Base-by-base conservation (phyloP, 148 eudicot species). In the Rhododendron henanense region DNA sequence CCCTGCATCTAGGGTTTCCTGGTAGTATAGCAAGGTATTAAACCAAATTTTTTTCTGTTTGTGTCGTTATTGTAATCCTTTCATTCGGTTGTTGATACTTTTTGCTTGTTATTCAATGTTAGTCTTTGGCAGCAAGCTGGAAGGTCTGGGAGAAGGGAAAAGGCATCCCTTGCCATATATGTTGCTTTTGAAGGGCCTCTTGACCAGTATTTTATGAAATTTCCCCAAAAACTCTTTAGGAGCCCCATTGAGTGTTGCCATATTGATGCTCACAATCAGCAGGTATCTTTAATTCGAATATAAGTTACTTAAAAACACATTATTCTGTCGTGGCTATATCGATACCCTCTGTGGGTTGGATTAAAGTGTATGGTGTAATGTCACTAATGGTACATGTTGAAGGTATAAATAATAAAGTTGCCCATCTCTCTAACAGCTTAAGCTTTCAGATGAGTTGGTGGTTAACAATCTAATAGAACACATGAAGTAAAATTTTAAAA, bases 71-170 rank as follows among this genome's bases (percentile, higher is more conserved):
- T n/a, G 61, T 25, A 67, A 57, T 51, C 15, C 78, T 61, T 59
- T 44, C 53, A 19, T 83, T 79, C 23, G 6, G 13, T 37, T 85
- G 44, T 88, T 85, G 55, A 81, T 31, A 78, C 37, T 79, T 31
- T 84, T 79, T 88, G 28, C 48, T 41, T 33, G 53, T 78, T 81
- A 5, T 74, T 85, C 44, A 28, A 82, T 74, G 48, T 87, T 87
- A 97, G 99, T 87, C 88, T 97, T 47, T 93, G 99, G 99, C 99
- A 97, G 88, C 99, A 97, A 92, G 99, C 98, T 89, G 99, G 99
- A 85, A 92, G 99, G 90, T 93, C 99, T 83, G 99, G 99, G 78
- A 92, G 99, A 89, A 92, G 99, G 87, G 98, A 93, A 88, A 94
- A 90, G 73, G 93, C 95, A 35, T 97, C 99, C 83, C 95, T 97